Conservation (phyloP, 1,284 basidiomycete species). For the Heterobasidion occidentale region DNA sequence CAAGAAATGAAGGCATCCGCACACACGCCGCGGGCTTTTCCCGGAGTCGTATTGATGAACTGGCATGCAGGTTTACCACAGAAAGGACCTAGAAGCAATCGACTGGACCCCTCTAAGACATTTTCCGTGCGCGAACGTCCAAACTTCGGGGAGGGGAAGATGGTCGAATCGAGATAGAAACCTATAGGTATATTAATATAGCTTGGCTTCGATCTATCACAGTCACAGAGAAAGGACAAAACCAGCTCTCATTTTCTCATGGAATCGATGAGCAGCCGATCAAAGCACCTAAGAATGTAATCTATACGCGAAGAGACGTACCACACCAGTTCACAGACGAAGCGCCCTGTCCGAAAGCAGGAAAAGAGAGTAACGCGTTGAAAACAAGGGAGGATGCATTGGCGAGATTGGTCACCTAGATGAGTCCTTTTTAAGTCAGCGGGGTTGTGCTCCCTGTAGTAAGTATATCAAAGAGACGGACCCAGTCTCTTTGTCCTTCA, state of each 20-base stretch:
- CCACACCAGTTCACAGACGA: slow-evolving; percentile 86
- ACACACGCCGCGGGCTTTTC: slow-evolving; percentile 68
- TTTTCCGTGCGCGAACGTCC: slow-evolving; percentile 4
- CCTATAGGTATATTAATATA: slow-evolving; percentile 35
- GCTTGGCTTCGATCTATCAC: background rate
- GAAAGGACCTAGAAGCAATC: slow-evolving; percentile 75
- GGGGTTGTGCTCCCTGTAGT: background rate
- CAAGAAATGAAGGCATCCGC: slow-evolving; percentile 62
- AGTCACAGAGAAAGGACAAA: background rate
- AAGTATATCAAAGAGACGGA: slow-evolving; percentile 20
- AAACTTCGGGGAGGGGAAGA: slow-evolving; percentile 48
- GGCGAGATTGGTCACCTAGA: slow-evolving; percentile 77
- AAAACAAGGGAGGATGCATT: slow-evolving; percentile 78
- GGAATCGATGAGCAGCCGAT: background rate
- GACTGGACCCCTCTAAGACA: slow-evolving; percentile 8
- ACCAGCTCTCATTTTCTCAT: background rate
- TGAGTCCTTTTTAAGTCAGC: slow-evolving; percentile 1
- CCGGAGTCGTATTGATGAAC: slow-evolving; percentile 55
- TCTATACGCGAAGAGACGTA: slow-evolving; percentile 27
- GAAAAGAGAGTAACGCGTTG: slow-evolving; percentile 63
- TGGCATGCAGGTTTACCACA: slow-evolving; percentile 87
- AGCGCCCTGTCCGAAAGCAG: slow-evolving; percentile 55
- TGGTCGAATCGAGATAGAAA: slow-evolving; percentile 68
- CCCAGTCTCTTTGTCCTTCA: slow-evolving; percentile 71
- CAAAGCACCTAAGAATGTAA: background rate